Evolutionary conservation across 352 stramenopile species (phyloP).

Genomic region (Globisporangium radiosum): DNA sequence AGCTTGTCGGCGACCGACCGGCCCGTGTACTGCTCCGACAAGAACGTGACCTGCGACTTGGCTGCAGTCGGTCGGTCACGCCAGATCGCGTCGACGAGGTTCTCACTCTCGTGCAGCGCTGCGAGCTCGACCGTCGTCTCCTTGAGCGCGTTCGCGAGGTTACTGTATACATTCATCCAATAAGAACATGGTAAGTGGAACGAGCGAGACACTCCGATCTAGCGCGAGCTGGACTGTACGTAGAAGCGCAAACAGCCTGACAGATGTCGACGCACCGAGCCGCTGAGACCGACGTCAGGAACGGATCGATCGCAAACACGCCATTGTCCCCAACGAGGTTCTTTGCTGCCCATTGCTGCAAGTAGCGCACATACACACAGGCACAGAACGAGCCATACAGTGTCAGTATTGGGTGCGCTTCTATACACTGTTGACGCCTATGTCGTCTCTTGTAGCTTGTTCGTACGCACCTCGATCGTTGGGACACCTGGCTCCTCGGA

Average conservation of each 20-base stretch:
- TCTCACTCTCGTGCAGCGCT: slow-evolving; percentile 70
- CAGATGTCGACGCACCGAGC: slow-evolving; percentile 63
- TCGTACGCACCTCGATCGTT: slow-evolving; percentile 77
- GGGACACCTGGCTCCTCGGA: slow-evolving; percentile 87
- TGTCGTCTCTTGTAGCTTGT: too few relatives aligned
- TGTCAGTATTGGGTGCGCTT: too few relatives aligned
- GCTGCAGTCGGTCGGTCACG: slow-evolving; percentile 56
- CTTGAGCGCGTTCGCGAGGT: slow-evolving; percentile 57
- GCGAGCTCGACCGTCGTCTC: slow-evolving; percentile 68
- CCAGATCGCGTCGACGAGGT: slow-evolving; percentile 97
- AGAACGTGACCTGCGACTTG: slow-evolving; percentile 85
- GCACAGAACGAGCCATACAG: too few relatives aligned
- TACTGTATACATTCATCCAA: slow-evolving; percentile 24
- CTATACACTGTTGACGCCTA: too few relatives aligned
- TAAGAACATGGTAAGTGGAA: background rate
- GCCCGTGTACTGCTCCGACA: slow-evolving; percentile 92
- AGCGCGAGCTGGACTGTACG: too few relatives aligned
- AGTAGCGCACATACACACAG: too few relatives aligned
- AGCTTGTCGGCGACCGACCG: slow-evolving; percentile 91
- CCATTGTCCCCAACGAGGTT: slow-evolving; percentile 50
- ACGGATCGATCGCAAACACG: slow-evolving; percentile 94
- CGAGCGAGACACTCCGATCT: too few relatives aligned
- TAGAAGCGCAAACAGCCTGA: too few relatives aligned
- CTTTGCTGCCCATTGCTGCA: slow-evolving; percentile 69
- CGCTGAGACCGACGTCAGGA: slow-evolving; percentile 87